Conservation (phyloP, 2,329 filamentous ascomycete species). For the Fusarium ramigenum region DNA sequence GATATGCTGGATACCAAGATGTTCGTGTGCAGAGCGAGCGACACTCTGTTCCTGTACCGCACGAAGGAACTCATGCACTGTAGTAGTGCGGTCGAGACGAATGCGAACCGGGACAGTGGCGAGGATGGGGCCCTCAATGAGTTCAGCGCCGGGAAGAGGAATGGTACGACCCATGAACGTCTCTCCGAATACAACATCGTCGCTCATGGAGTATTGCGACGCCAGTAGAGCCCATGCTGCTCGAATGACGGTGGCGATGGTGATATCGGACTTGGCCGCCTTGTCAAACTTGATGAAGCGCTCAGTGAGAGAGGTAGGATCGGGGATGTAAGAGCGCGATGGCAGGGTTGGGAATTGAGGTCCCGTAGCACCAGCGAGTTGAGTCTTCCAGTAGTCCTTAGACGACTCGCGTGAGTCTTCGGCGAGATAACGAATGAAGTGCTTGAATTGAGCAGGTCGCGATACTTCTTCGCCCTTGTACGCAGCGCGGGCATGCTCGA, state of each 20-base stretch:
- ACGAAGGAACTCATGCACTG: conserved; percentile 38
- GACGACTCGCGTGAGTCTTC: conserved; percentile 33
- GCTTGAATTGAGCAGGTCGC: conserved; percentile 40
- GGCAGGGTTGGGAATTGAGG: conserved; percentile 40
- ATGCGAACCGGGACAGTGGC: conserved; percentile 40
- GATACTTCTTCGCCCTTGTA: conserved; percentile 31
- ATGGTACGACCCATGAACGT: conserved; percentile 44
- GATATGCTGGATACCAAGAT: conserved; percentile 49
- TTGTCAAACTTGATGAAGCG: conserved; percentile 34
- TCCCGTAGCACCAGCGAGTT: conserved; percentile 37
- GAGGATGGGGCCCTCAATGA: conserved; percentile 45
- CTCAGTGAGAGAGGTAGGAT: conserved; percentile 32
- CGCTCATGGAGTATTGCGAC: conserved; percentile 42
- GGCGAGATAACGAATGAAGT: conserved; percentile 37
- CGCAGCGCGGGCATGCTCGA: conserved; percentile 36
- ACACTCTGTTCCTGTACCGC: conserved; percentile 42
- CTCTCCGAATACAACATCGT: conserved; percentile 44
- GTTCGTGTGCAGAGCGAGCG: conserved; percentile 42
- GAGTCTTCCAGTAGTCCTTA: conserved; percentile 37
- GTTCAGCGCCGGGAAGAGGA: conserved; percentile 42
- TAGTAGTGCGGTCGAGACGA: conserved; percentile 35
- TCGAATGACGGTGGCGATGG: conserved; percentile 39
- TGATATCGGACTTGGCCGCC: conserved; percentile 31
- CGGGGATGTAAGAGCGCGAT: conserved; percentile 38
- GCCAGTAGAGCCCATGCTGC: conserved; percentile 45